phyloP scores from a whole-genome alignment of 495 filamentous ascomycete species.

The Penicillium bialowiezense region DNA sequence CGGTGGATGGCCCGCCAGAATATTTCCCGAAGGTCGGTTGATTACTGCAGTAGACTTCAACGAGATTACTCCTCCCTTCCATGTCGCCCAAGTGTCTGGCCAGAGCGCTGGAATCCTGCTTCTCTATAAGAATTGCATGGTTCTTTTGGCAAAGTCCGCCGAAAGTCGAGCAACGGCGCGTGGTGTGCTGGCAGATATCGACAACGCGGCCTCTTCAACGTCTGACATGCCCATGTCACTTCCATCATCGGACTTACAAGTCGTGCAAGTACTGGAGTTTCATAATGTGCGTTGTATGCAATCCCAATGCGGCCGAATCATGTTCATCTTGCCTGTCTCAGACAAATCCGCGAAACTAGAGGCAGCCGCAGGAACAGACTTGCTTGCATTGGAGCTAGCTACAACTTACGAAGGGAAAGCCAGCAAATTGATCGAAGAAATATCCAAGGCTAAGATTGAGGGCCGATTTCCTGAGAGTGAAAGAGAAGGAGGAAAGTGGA shows the following conservation, averaged over 20 bases:
- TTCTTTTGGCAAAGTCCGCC: constrained; percentile 67
- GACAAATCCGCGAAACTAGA: constrained; percentile 48
- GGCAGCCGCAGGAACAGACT: constrained; percentile 53
- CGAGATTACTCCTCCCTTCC: constrained; percentile 75
- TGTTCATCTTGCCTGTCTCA: constrained; percentile 67
- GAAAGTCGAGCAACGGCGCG: constrained; percentile 65
- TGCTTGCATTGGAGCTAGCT: constrained; percentile 50
- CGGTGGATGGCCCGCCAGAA: constrained; percentile 72
- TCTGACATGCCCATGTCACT: constrained; percentile 34
- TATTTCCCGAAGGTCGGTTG: constrained; percentile 72
- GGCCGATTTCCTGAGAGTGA: constrained; percentile 75
- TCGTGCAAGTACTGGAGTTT: constrained; percentile 70
- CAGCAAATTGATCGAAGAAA: constrained; percentile 75
- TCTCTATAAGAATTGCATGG: constrained; percentile 78
- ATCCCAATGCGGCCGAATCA: constrained; percentile 64
- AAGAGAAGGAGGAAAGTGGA: constrained; percentile 77
- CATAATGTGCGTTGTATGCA: constrained; percentile 71
- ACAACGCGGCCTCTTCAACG: constrained; percentile 53
- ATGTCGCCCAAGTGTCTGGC: constrained; percentile 28
- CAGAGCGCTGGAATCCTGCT: constrained; percentile 69
- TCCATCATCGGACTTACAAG: constrained; percentile 59
- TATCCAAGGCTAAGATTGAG: constrained; percentile 82
- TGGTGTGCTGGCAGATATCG: constrained; percentile 77
- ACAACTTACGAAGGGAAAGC: constrained; percentile 80
- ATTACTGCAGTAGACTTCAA: constrained; percentile 81